Evolutionary conservation across 139 green algal genomes (phyloP), one percentile per base, ranked within the genome.

Genomic region (Micromonas pusilla): DNA sequence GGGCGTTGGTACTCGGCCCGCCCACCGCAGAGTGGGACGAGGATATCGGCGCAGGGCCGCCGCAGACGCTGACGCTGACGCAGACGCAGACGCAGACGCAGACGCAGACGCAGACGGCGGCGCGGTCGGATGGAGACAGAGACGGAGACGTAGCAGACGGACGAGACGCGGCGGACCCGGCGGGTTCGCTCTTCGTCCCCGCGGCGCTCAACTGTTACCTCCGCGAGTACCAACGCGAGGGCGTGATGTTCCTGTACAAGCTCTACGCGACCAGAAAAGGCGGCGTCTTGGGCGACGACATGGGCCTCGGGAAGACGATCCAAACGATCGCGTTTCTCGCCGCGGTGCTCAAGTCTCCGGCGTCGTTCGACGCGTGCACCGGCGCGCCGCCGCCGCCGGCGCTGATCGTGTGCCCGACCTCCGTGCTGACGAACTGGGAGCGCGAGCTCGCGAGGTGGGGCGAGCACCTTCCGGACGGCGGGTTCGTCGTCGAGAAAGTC

Each of bases 221-320:
- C 78, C 79, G 84, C 0, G 25, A 75, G 23, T 92, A 93, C 73
- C 89, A 93, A 82, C 68, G 79, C 0, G 83, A 84, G 0, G 89
- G 89, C 33, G 82, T 93, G 32, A n/a, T 30, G 16, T 93, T 90
- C 71, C 76, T 93, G 36, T 84, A 86, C 54, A 68, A 75, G 34
- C 80, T 90, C 66, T 90, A 87, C 64, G 64, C 67, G 0, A n/a
- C 70, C 2, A 72, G 73, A 23, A 72, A 52, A 9, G 87, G 87
- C 1, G 87, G 78, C 33, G 77, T 92, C n/a, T 78, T 92, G 5
- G 89, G 84, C 2, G 88, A 92, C 64, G 88, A 91, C 72, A 92
- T 92, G 88, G 88, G 87, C 5, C 72, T 85, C 33, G 88, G 88
- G 23, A 92, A 92, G 80, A 92, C 88, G 13, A 79, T 91, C 54